Evolutionary conservation across 495 filamentous ascomycete genomes (phyloP).

Genomic region (Aspergillus diversus): DNA sequence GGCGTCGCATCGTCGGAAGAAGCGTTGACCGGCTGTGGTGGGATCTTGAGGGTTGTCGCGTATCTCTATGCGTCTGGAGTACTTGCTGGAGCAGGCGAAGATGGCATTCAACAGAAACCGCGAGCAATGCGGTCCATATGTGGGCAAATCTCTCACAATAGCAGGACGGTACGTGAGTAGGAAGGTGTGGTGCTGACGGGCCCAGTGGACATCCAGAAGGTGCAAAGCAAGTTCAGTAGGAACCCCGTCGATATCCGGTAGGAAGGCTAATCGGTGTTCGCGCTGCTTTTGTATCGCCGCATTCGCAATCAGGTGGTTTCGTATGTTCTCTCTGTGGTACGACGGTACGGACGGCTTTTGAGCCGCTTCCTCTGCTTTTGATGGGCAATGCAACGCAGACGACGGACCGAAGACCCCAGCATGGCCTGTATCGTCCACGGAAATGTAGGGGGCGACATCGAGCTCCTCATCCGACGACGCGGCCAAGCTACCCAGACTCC

Average conservation of each 20-base stretch:
- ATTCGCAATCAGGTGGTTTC: constrained; percentile 21
- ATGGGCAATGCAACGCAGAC: too few species aligned
- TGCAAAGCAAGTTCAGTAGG: constrained; percentile 32
- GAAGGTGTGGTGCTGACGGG: constrained; percentile 37
- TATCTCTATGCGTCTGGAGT: constrained; percentile 32
- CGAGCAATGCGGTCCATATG: constrained; percentile 38
- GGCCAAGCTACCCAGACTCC: background rate
- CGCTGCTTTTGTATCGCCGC: constrained; percentile 20
- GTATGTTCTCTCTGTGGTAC: background rate
- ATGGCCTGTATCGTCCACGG: background rate
- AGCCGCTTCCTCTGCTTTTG: too few species aligned
- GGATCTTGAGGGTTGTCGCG: constrained; percentile 33
- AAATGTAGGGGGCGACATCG: background rate
- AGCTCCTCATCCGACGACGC: background rate
- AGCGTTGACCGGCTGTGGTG: constrained; percentile 31
- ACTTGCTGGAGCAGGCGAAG: constrained; percentile 39
- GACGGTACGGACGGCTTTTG: too few species aligned
- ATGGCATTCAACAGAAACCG: constrained; percentile 44
- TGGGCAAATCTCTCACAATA: constrained; percentile 42
- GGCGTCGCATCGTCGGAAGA: constrained; percentile 32
- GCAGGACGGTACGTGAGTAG: constrained; percentile 42
- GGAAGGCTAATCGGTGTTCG: constrained; percentile 13
- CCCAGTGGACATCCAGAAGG: constrained; percentile 36
- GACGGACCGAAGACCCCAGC: too few species aligned
- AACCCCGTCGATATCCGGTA: constrained; percentile 13